Evolutionary conservation across 2,329 filamentous ascomycete genomes (phyloP), one percentile per base, ranked within the genome.

Genomic region (Phialophora macrospora): DNA sequence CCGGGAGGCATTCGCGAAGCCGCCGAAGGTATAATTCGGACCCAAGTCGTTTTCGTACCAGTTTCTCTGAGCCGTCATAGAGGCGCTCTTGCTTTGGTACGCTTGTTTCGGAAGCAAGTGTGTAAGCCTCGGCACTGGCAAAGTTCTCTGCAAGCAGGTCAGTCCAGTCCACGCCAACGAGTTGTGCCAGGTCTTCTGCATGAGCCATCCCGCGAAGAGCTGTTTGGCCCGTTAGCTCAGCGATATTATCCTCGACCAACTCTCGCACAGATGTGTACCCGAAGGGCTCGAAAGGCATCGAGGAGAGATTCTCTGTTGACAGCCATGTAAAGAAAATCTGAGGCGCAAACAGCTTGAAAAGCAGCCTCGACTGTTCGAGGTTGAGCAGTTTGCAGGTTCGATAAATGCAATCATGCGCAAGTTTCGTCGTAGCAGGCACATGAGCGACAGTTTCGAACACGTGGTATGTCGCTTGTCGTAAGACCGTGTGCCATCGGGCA

Each of bases 321-420:
- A 96, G 85, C 94, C 93, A 99, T 0, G 93, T 97, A 74, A 92
- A 97, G 2, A 98, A 81, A 6, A 99, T 83, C 73, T 99, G 95
- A 1, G 93, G 88, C 6, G 92, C 88, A 74, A 98, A 99, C 0
- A 98, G 81, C 5, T 82, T 81, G 74, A 99, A 97, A 0, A 99
- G 80, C 38, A 89, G 85, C 71, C 84, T 86, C 0, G 92, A 83
- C 52, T 87, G 86, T 26, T 83, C 44, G 24, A 98, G 83, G 0
- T 83, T 79, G 38, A 97, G 83, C 0, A 84, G 82, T 12, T 76
- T 78, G 3, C 93, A 87, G 34, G 97, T 87, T 12, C 84, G 81
- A 4, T 77, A 75, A 51, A 97, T 82, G 71, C 92, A 96, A 59
- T 84, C 84, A 62, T 85, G 86, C 0, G 94, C 93, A 78, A 97